Base-by-base conservation (phyloP, 2,329 filamentous ascomycete genomes). In the Neobulgaria alba region DNA sequence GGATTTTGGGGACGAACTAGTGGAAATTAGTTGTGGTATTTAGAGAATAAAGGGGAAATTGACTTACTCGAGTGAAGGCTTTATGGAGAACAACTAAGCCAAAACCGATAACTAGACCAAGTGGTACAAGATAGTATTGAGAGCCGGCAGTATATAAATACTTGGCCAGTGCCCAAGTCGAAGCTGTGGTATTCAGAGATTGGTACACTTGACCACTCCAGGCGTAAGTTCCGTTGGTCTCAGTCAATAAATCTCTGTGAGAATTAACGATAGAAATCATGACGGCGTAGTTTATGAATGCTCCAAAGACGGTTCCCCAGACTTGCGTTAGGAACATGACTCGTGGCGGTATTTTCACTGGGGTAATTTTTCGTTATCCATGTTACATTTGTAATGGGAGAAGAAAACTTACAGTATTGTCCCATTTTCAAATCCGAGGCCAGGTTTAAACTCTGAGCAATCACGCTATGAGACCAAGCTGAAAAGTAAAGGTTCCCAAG, bases 401-500 rank as follows among this genome's bases (percentile, higher is more conserved):
- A 18, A 3, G 0, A 12, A 15, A 3, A 61, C 67, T 38, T 58
- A 71, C 69, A 65, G 37, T 77, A 77, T 60, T 77, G 70, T 15
- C 73, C 74, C 63, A 76, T 66, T 58, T 77, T 77, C 17, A 77
- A 54, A 46, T 75, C 71, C 34, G 65, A 69, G 29, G 63, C 69
- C 5, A 77, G 58, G 39, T 61, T 68, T 33, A 77, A 67, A 0
- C 64, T 59, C 36, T 72, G 72, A 2, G 41, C 10, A 36, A 77
- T 75, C 36, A 76, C 69, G 29, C 69, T 73, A 56, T 77, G 73
- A 1, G 72, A 76, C 72, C 72, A 77, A 9, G 67, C 67, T 5
- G 72, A 68, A 52, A 69, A 69, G 50, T 67, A 67, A 57, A 69
- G 63, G 43, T 68, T 67, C 7, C 63, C 63, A 4, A 68, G 15